phyloP scores from a whole-genome alignment of 129 eudicot species.

The Saussurea involucrata region DNA sequence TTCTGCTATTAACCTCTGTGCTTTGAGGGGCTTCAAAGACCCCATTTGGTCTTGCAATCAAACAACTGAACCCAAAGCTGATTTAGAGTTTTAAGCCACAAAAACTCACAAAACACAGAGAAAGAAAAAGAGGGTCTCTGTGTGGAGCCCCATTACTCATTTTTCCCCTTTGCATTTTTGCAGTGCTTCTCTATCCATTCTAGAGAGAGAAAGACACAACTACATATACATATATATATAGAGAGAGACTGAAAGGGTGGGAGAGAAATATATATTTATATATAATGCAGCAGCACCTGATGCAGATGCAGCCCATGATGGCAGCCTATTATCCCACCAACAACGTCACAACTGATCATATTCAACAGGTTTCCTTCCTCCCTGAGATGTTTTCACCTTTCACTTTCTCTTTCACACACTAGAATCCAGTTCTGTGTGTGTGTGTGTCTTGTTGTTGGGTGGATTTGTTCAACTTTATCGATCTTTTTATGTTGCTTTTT shows the following conservation, averaged over 20 bases:
- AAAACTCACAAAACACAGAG: background rate
- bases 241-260: background rate
- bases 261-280: constrained; percentile 11
- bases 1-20: constrained; percentile 29
- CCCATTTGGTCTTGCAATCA: constrained; percentile 17
- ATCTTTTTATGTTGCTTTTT: constrained; percentile 26
- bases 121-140: constrained; percentile 2
- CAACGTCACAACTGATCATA: constrained; percentile 99
- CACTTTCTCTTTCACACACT: constrained; percentile 20
- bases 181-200: constrained; percentile 7
- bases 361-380: constrained; percentile 76
- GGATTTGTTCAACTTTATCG: constrained; percentile 17
- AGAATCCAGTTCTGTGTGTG: constrained; percentile 3
- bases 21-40: constrained; percentile 19
- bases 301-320: constrained; percentile 99
- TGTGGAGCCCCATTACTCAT: constrained; percentile 27
- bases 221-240: constrained; percentile 9
- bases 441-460: constrained; percentile 18
- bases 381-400: constrained; percentile 17
- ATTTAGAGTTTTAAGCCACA: constrained; percentile 20
- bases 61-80: constrained; percentile 24
- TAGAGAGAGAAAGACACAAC: constrained; percentile 22
- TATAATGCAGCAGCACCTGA: constrained; percentile 98
- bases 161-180: constrained; percentile 19
- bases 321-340: constrained; percentile 93